Evolutionary conservation across 1,284 basidiomycete genomes (phyloP), one percentile per base, ranked within the genome.

Genomic region (Erythrobasidium hasegawianum): DNA sequence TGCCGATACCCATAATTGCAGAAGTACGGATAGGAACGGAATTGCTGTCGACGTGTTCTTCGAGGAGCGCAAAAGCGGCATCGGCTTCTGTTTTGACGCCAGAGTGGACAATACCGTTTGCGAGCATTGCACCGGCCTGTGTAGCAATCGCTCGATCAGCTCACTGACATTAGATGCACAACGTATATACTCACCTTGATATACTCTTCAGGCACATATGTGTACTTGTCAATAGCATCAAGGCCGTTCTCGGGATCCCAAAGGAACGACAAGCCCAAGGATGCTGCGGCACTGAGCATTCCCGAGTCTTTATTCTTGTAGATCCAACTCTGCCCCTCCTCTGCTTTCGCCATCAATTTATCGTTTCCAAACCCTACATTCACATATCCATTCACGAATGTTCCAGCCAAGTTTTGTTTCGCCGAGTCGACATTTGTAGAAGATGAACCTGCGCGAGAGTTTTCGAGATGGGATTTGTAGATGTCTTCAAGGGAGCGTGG

Each of bases 281-380:
- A 94, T 1, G 96, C 96, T 20, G 95, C 86, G 18, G 96, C 96
- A 70, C 90, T 93, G 83, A 96, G 86, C 92, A 97, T 97, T 87
- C 89, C 90, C 70, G 96, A 89, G 65, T 97, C 95, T 80, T 97
- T 97, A 81, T 97, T 97, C 84, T 97, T 97, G 83, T 98, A 99
- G 71, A 99, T 93, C 90, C 94, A 98, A 73, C 90, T 94, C 78
- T 87, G 89, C 22, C 95, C 95, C 75, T 97, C 94, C 66, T 92
- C 89, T 0, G 94, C 94, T 73, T 88, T 87, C 3, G 95, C 93
- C 88, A 99, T 94, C 65, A 99, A 84, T 78, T 96, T 97, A 77
- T 99, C 96, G 77, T 99, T 99, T 18, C 94, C 94, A 75, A 96
- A 98, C 0, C 96, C 96, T 43, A 94, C 95, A 74, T 99, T 99